A percentile compares a stretch with the other conserved stretches of the same genome.
Conservation (phyloP, 345 rosid species). For the Citrus sinensis region DVS_A1.0 CM039164.1:21940501-21941000, state of each 20-base stretch:
- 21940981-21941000: background rate
- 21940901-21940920: background rate
- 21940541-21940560: slow-evolving; percentile 41
- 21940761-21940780: slow-evolving; percentile 35
- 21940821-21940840: slow-evolving; percentile 87
- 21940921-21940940: background rate
- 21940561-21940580: slow-evolving; percentile 35
- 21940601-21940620: slow-evolving; percentile 83
- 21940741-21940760: slow-evolving; percentile 30
- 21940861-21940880: slow-evolving; percentile 73
- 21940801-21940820: slow-evolving; percentile 73
- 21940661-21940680: slow-evolving; percentile 35
- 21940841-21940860: slow-evolving; percentile 86
- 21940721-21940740: slow-evolving; percentile 42
- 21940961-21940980: background rate
- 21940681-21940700: slow-evolving; percentile 38
- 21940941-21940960: background rate
- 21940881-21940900: slow-evolving; percentile 50
- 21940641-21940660: slow-evolving; percentile 54
- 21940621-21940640: slow-evolving; percentile 68
- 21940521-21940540: slow-evolving; percentile 33
- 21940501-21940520: slow-evolving; percentile 48
- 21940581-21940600: slow-evolving; percentile 51
- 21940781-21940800: slow-evolving; percentile 92
- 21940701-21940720: slow-evolving; percentile 43